Evolutionary conservation across 2,329 filamentous ascomycete species (phyloP).

Genomic region (Fusarium stilboides): DNA sequence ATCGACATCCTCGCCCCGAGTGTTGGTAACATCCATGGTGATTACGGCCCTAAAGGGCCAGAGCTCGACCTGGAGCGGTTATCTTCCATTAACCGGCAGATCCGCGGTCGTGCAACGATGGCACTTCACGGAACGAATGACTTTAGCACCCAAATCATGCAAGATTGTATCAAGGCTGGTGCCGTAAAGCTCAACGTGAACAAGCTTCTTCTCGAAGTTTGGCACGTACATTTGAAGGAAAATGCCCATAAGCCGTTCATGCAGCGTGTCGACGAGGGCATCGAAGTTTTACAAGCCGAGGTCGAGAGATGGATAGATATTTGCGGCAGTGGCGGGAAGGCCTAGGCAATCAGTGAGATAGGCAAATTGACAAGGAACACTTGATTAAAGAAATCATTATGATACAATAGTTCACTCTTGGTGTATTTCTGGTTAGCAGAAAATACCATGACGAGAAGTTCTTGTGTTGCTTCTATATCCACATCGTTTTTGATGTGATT

Average conservation of each 20-base stretch:
- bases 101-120: conserved; percentile 58
- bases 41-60: conserved; percentile 77
- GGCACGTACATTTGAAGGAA: conserved; percentile 16
- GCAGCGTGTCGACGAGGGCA: conserved; percentile 31
- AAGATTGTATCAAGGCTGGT: conserved; percentile 65
- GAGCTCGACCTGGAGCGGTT: conserved; percentile 68
- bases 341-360: not conserved
- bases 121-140: conserved; percentile 72
- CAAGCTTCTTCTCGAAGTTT: conserved; percentile 62
- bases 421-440: no score
- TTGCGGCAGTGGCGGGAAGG: conserved; percentile 38
- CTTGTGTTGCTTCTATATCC: no score
- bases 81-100: conserved; percentile 51
- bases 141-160: conserved; percentile 66
- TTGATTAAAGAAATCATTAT: not conserved
- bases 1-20: conserved; percentile 82
- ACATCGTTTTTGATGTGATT: no score
- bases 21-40: conserved; percentile 83
- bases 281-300: conserved; percentile 31
- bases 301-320: conserved; percentile 42
- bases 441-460: no score
- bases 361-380: not conserved
- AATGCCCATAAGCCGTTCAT: conserved; percentile 21
- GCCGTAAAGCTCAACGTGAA: conserved; percentile 73
- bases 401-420: not conserved